Evolutionary conservation across 176 grass and related monocot genomes (phyloP), one percentile per base, ranked within the genome.

Genomic region (Oryza longistaminata): DNA sequence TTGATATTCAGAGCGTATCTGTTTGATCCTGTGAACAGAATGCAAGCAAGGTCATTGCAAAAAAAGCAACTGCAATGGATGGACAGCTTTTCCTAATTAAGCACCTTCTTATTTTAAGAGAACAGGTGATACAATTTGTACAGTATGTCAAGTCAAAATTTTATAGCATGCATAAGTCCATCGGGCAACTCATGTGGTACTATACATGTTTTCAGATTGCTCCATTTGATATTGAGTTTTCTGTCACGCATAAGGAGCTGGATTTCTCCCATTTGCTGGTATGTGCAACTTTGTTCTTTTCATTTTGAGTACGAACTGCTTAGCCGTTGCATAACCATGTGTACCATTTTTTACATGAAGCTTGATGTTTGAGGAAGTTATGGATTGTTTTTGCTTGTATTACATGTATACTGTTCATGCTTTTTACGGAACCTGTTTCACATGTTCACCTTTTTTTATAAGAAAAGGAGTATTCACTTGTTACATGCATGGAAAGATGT

Each of bases 231-330:
- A 90, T 98, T 48, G 96, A 95, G 82, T 98, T 98, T 77, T 92
- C 91, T 52, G 93, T 98, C 58, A 98, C 93, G 29, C 90, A 98
- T 72, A 98, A 98, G 87, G 96, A 98, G 78, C 88, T 98, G 50
- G 96, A 98, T 91, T 98, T 98, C 85, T 98, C 96, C 75, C 96
- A 98, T 91, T 90, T 98, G 78, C 64, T 98, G 88, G 96, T 98
- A 92, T 74, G 78, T 68, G 52, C 86, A 65, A 68, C 37, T 87
- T 73, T 64, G 55, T 73, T 64, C 48, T 81, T 80, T 84, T 17
- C 22, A 26, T 64, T 77, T 80, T 66, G 40, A 79, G 68, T 66
- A 53, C 62, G 49, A 34, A 67, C 77, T 72, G 43, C 79, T 87
- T 90, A 24, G 60, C 10, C 16, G 7, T 27, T 83, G 40, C 46